Evolutionary conservation across 192 early-diverging fungal genomes (phyloP).

Genomic region (Coemansia sp.): DNA sequence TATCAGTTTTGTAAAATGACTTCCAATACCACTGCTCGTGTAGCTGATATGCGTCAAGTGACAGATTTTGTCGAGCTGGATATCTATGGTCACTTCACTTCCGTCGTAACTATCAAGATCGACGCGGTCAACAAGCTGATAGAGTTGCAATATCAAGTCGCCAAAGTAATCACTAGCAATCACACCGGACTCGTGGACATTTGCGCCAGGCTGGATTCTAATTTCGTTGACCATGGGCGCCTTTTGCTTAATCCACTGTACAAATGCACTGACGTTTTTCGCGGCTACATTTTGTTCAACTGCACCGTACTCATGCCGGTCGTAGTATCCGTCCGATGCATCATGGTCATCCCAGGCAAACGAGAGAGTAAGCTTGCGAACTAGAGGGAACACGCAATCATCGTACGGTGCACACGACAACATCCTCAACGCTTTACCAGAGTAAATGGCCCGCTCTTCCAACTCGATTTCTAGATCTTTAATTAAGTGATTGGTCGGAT

Average conservation of each 20-base stretch:
- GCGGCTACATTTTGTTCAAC: too few relatives aligned
- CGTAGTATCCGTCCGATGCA: not conserved
- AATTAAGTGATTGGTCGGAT: not conserved
- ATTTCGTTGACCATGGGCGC: not conserved
- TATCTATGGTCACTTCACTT: not conserved
- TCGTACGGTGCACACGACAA: not conserved
- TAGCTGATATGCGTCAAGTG: not conserved
- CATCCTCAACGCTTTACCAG: not conserved
- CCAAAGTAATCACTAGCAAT: not conserved
- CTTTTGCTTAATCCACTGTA: not conserved
- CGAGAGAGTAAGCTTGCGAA: not conserved
- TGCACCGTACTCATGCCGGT: too few relatives aligned
- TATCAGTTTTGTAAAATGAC: not conserved
- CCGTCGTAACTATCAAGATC: not conserved
- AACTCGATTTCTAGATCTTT: not conserved
- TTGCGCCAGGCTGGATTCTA: not conserved
- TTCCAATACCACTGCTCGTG: too few relatives aligned
- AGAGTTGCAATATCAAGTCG: not conserved
- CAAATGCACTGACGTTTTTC: not conserved
- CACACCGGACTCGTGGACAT: not conserved
- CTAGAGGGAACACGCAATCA: not conserved
- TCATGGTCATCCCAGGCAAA: not conserved
- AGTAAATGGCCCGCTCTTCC: not conserved
- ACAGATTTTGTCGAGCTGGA: not conserved
- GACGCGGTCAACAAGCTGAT: not conserved